Base-by-base conservation (phyloP, 2,329 filamentous ascomycete species). In the Geosmithia putterillii region DNA sequence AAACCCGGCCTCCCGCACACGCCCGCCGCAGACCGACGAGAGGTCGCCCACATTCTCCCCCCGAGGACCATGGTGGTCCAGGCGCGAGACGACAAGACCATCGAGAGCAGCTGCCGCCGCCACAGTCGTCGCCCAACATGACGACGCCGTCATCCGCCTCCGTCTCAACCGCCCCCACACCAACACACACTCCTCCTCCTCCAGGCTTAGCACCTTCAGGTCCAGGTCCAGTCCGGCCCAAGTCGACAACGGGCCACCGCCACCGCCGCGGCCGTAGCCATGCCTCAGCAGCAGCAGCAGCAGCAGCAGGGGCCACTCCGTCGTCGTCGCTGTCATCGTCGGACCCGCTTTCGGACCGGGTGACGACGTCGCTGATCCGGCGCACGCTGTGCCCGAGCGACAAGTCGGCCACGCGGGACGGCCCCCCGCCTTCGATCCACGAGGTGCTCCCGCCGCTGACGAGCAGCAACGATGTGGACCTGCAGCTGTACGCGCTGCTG, bases 401-500 rank as follows among this genome's bases (percentile, higher is more conserved):
- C 51, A 68, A 83, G 63, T 69, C 82, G 52, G n/a, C n/a, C n/a
- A 63, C 47, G 50, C 49, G 22, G 56, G 54, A 46, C 61, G 65
- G 22, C 39, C 12, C 7, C 37, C 19, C 35, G n/a, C 9, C 19
- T 23, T 76, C 86, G 41, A 81, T 94, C 51, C 80, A 94, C 47
- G 83, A 89, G 52, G 69, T 95, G 38, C 69, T 98, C 39, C 92
- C 90, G 46, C 88, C 89, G 35, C 71, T 98, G 55, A 96, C 90
- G 41, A 95, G 88, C 66, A 88, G 87, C 42, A 94, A 95, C 60
- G 87, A 94, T 52, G 79, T 96, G 46, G 92, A 98, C 61, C 67
- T 94, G 45, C 85, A 98, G 64, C 74, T 98, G 4, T 98, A 96
- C 59, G 90, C 86, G 22, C 76, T 96, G 47, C 80, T 98, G 47